Conservation (phyloP, 2,329 filamentous ascomycete species). For the Sclerotinia borealis region DNA sequence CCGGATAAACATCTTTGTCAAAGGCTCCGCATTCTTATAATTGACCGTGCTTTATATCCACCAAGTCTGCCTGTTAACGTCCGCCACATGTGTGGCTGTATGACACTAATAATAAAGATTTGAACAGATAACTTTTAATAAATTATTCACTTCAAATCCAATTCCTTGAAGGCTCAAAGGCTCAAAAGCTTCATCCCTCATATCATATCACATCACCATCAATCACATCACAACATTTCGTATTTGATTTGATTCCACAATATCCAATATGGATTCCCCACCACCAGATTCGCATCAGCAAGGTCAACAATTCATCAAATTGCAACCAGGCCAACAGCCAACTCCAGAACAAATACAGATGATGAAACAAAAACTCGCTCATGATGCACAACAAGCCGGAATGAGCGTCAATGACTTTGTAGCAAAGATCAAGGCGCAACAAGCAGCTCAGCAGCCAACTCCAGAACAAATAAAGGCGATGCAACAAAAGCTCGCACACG, state of each 20-base stretch:
- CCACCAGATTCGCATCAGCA: background rate
- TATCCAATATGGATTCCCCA: conserved; percentile 1
- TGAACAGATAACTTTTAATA: conserved; percentile 6
- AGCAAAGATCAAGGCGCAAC: conserved; percentile 54
- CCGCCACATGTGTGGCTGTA: conserved; percentile 1
- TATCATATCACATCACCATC: no score
- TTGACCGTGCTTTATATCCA: background rate
- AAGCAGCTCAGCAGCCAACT: conserved; percentile 48
- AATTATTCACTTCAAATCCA: conserved; percentile 14
- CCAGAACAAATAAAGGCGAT: conserved; percentile 82
- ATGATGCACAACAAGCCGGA: conserved; percentile 77
- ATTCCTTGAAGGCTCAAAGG: no score
- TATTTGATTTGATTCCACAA: background rate
- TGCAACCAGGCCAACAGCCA: conserved; percentile 41
- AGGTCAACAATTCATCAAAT: background rate
- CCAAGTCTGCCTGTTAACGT: background rate
- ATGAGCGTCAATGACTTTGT: conserved; percentile 83
- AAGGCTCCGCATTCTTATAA: background rate
- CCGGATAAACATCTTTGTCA: background rate
- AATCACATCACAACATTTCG: background rate
- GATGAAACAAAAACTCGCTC: conserved; percentile 77
- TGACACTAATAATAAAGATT: background rate
- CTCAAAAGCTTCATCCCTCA: no score
- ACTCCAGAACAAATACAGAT: conserved; percentile 77
- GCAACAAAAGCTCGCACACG: conserved; percentile 73